A percentile compares a stretch with the other conserved stretches of the same genome.
Evolutionary conservation across 176 grass and related monocot species (phyloP).

Genomic region (Pontederia crassipes): DNA sequence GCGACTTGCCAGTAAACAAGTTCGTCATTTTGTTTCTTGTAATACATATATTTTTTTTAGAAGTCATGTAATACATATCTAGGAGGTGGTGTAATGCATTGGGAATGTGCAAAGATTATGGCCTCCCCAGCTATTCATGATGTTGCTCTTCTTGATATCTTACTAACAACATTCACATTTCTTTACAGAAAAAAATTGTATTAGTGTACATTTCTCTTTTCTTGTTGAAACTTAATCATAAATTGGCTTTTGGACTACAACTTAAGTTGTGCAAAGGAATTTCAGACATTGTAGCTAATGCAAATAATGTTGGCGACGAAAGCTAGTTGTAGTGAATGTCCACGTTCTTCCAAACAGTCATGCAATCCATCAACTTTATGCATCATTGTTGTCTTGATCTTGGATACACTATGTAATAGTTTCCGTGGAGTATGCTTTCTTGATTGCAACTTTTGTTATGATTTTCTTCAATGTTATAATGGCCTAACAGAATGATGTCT

Average conservation of each 20-base stretch:
- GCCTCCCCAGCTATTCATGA: constrained; percentile 73
- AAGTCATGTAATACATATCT: too few species aligned
- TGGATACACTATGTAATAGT: too few species aligned
- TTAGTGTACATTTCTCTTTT: background rate
- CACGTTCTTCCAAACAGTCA: constrained; percentile 81
- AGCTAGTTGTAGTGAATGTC: constrained; percentile 79
- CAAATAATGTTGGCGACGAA: constrained; percentile 75
- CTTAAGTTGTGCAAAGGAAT: constrained; percentile 94
- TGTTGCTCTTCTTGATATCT: constrained; percentile 61
- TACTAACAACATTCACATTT: constrained; percentile 78
- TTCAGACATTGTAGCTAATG: constrained; percentile 94
- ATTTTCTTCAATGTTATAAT: too few species aligned
- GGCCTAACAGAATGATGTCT: too few species aligned
- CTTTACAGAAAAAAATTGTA: background rate
- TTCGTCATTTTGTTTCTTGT: constrained; percentile 12
- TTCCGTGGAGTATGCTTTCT: too few species aligned
- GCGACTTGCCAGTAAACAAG: constrained; percentile 8
- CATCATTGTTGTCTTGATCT: too few species aligned
- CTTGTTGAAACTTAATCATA: constrained; percentile 13
- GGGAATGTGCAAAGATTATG: constrained; percentile 92
- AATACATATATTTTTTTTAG: too few species aligned
- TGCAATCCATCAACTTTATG: constrained; percentile 10
- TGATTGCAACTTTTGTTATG: too few species aligned
- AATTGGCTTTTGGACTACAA: constrained; percentile 35
- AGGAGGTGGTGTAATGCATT: constrained; percentile 99